phyloP scores from a whole-genome alignment of 108 stramenopile genomes.

The Schizochytrium sp. region DNA sequence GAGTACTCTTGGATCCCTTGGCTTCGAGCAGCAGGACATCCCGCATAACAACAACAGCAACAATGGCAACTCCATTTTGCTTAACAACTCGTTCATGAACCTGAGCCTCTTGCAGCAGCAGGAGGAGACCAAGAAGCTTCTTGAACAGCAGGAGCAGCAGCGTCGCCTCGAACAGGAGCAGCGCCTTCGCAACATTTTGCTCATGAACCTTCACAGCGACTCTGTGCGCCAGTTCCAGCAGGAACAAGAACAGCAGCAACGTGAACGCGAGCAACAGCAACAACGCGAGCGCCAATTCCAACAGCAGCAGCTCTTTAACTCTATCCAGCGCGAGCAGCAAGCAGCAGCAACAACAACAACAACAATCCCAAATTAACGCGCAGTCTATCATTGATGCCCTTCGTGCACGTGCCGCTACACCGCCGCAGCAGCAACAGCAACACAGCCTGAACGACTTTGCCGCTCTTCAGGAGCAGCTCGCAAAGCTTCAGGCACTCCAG shows the following conservation, averaged over 20 bases:
- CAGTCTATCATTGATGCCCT: conserved; percentile 12
- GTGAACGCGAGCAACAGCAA: not conserved
- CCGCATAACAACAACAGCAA: not conserved
- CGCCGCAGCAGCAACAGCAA: conserved; percentile 24
- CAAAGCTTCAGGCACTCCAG: conserved; percentile 26
- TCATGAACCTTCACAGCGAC: too few relatives aligned
- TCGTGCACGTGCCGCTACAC: conserved; percentile 17
- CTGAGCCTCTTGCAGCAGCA: conserved; percentile 24
- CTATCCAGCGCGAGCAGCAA: not conserved
- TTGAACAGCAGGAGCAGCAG: not conserved
- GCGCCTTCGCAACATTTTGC: too few relatives aligned
- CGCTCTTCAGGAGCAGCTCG: conserved; percentile 3
- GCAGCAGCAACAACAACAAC: conserved; percentile 14
- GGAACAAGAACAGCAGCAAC: not conserved
- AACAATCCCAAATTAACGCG: conserved; percentile 7
- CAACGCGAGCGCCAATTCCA: not conserved
- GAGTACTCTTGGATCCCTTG: not conserved
- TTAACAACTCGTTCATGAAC: not conserved
- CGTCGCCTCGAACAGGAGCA: not conserved
- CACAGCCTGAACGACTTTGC: conserved; percentile 35
- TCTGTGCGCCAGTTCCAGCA: not conserved
- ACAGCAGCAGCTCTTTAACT: not conserved
- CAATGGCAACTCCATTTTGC: not conserved
- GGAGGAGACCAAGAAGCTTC: not conserved
- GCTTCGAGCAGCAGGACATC: not conserved